Conservation (phyloP, 495 filamentous ascomycete genomes). For the Neurospora tetrasperma region DNA sequence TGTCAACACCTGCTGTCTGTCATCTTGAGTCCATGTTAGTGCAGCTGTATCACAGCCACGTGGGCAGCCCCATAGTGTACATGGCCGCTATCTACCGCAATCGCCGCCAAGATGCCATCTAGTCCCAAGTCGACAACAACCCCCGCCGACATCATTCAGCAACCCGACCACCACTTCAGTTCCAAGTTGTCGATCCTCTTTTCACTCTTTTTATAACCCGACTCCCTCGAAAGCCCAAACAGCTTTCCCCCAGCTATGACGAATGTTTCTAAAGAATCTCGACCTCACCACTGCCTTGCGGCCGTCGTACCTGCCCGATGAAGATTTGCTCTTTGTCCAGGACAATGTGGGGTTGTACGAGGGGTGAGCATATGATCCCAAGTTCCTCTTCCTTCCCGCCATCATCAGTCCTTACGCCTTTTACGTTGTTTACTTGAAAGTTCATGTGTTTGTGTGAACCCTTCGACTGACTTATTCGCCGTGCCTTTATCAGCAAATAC, state of each 20-base stretch:
- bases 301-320: conserved; percentile 82
- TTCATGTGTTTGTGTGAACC: neutral
- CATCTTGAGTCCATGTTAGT: neutral
- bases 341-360: conserved; percentile 96
- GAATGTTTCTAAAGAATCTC: conserved; percentile 91
- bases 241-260: conserved; percentile 38
- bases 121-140: neutral
- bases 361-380: conserved; percentile 52
- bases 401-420: too few species aligned
- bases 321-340: conserved; percentile 86
- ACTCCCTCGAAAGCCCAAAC: conserved; percentile 10
- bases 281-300: conserved; percentile 93
- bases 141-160: neutral
- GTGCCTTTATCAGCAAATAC: conserved; percentile 56
- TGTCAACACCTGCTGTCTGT: neutral
- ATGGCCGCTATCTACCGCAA: neutral
- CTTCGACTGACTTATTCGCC: conserved; percentile 7
- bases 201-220: neutral
- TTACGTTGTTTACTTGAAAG: neutral
- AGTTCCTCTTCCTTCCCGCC: neutral
- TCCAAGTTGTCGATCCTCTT: neutral
- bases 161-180: neutral
- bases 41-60: neutral
- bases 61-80: neutral
- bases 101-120: neutral